Evolutionary conservation across 495 filamentous ascomycete genomes (phyloP).

Genomic region (Tuber brumale): DNA sequence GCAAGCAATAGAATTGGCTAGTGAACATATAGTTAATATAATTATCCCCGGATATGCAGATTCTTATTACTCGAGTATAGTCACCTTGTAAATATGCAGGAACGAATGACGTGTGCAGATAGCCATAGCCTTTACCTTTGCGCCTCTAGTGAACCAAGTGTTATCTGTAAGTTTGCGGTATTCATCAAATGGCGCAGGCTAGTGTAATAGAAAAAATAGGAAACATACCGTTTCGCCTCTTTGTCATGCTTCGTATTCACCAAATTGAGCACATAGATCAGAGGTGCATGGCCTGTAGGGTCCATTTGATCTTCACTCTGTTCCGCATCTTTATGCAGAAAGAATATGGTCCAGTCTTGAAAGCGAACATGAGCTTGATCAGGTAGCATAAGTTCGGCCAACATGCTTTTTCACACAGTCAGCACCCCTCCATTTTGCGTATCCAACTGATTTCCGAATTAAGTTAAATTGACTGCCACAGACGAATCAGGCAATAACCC

Average conservation of each 20-base stretch:
- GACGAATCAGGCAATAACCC: not conserved
- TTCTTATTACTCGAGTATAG: slow-evolving; percentile 24
- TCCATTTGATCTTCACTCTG: slow-evolving; percentile 67
- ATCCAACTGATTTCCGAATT: not conserved
- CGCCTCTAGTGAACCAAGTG: slow-evolving; percentile 57
- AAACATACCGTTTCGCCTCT: slow-evolving; percentile 64
- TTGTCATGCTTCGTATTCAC: slow-evolving; percentile 98
- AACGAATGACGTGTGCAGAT: slow-evolving; percentile 99
- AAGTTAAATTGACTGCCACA: not conserved
- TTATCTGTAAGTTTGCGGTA: slow-evolving; percentile 12
- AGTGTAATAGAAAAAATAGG: slow-evolving; percentile 7
- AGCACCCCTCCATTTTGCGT: slow-evolving; percentile 18
- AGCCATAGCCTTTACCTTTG: slow-evolving; percentile 98
- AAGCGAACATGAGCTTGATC: slow-evolving; percentile 92
- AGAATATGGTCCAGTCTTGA: slow-evolving; percentile 99
- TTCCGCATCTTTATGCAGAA: slow-evolving; percentile 87
- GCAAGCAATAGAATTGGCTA: slow-evolving; percentile 90
- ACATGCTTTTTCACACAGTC: slow-evolving; percentile 55
- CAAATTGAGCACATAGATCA: slow-evolving; percentile 95
- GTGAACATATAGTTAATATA: slow-evolving; percentile 34
- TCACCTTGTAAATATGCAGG: slow-evolving; percentile 93
- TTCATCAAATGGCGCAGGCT: not conserved
- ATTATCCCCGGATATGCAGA: slow-evolving; percentile 6
- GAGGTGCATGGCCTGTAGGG: slow-evolving; percentile 69
- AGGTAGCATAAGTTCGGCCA: slow-evolving; percentile 96